phyloP scores from a whole-genome alignment of 148 eudicot genomes.

The Chenopodium quinoa region DNA sequence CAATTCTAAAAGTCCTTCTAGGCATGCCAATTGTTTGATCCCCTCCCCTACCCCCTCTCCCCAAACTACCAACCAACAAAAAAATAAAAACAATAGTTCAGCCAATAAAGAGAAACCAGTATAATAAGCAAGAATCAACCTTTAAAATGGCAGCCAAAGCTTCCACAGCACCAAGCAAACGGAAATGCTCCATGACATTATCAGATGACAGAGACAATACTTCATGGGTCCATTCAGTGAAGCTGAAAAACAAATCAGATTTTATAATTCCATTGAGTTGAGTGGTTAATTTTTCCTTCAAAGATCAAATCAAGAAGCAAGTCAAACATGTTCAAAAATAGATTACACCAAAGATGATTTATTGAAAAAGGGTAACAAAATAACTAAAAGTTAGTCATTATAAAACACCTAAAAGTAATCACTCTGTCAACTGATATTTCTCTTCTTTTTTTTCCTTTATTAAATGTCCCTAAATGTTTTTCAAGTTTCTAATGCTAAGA shows the following conservation, averaged over 20 bases:
- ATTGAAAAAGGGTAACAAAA: background rate
- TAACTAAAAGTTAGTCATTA: background rate
- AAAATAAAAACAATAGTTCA: background rate
- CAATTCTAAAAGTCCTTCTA: background rate
- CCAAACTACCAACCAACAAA: background rate
- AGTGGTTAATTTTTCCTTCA: background rate
- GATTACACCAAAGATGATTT: background rate
- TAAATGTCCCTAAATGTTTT: background rate
- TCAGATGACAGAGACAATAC: constrained; percentile 58
- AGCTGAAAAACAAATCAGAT: constrained; percentile 51
- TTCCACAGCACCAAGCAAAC: constrained; percentile 80
- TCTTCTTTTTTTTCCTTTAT: background rate
- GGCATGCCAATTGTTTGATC: background rate
- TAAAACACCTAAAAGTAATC: background rate
- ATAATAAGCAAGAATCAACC: constrained; percentile 41
- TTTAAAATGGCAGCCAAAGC: constrained; percentile 82
- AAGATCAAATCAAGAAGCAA: constrained; percentile 9
- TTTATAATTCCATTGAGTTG: background rate
- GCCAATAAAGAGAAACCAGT: background rate
- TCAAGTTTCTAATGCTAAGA: background rate
- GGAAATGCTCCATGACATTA: constrained; percentile 64
- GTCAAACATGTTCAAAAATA: background rate
- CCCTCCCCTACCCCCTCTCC: background rate
- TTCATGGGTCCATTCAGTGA: constrained; percentile 76
- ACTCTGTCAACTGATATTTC: background rate